phyloP scores from a whole-genome alignment of 2,329 filamentous ascomycete genomes.

The Alternaria gaisen region DNA sequence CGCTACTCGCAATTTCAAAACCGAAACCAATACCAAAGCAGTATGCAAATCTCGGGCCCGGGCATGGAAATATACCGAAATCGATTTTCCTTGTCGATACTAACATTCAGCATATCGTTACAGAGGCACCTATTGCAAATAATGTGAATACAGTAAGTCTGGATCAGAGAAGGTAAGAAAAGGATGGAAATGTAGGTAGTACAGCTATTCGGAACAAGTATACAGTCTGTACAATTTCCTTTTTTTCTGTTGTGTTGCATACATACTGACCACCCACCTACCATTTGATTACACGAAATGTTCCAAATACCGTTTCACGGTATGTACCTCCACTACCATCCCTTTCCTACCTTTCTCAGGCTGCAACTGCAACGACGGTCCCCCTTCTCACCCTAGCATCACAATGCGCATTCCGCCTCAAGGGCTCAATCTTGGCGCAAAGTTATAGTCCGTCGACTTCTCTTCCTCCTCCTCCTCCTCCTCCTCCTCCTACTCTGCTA shows the following conservation, averaged over 20 bases:
- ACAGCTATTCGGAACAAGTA: background rate
- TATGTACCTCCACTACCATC: background rate
- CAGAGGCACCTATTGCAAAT: background rate
- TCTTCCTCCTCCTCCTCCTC: background rate
- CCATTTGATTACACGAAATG: background rate
- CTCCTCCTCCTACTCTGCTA: too few relatives aligned
- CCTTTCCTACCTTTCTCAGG: background rate
- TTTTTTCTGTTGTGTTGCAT: background rate
- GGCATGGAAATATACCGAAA: too few relatives aligned
- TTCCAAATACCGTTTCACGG: background rate
- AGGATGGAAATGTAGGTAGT: background rate
- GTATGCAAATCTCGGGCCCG: too few relatives aligned
- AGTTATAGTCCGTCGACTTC: background rate
- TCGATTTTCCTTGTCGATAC: background rate
- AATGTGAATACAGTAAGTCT: background rate
- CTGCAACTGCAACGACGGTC: background rate
- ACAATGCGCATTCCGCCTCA: background rate
- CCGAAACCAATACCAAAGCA: too few relatives aligned
- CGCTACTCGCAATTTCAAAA: background rate
- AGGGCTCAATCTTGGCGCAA: background rate
- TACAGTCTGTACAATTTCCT: background rate
- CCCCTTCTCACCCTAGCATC: background rate
- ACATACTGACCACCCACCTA: background rate
- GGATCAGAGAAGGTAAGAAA: background rate
- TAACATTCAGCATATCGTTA: background rate